Evolutionary conservation across 2,329 filamentous ascomycete genomes (phyloP).

Genomic region (Sporothrix schenckii): DNA sequence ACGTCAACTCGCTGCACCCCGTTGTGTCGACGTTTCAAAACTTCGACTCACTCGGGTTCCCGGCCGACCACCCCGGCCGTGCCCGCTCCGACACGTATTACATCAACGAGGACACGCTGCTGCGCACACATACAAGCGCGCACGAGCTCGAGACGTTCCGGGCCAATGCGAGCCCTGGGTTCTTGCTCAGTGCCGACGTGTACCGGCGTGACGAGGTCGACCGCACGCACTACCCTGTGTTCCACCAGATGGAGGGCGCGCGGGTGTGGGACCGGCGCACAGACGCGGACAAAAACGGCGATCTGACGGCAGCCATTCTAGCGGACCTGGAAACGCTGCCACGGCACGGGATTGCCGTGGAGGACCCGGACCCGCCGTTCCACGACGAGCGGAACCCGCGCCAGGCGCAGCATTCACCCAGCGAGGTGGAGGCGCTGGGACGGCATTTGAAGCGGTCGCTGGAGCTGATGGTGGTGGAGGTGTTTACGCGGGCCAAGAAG

Average conservation of each 20-base stretch:
- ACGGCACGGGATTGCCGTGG: constrained; percentile 72
- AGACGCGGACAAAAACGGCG: constrained; percentile 56
- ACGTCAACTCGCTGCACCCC: constrained; percentile 78
- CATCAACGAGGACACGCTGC: constrained; percentile 77
- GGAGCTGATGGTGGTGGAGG: constrained; percentile 85
- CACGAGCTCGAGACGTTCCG: constrained; percentile 85
- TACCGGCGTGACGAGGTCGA: constrained; percentile 95
- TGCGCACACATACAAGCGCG: constrained; percentile 92
- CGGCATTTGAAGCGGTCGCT: constrained; percentile 86
- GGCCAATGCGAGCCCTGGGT: constrained; percentile 72
- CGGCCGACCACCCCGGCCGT: constrained; percentile 82
- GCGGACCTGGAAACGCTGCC: constrained; percentile 73
- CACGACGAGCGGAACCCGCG: constrained; percentile 81
- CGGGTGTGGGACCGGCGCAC: constrained; percentile 76
- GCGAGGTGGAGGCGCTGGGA: constrained; percentile 80
- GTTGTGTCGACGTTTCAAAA: constrained; percentile 85
- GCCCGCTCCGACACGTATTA: constrained; percentile 94
- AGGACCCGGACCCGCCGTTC: constrained; percentile 79
- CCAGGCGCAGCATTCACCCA: constrained; percentile 71
- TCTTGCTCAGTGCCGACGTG: constrained; percentile 87
- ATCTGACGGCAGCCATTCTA: constrained; percentile 67
- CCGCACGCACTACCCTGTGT: constrained; percentile 91
- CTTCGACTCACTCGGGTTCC: constrained; percentile 96
- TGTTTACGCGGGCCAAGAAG: constrained; percentile 77
- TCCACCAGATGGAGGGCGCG: constrained; percentile 98